phyloP scores from a whole-genome alignment of 371 early-diverging fungal genomes.

The Syncephalastrum contaminatum region DNA sequence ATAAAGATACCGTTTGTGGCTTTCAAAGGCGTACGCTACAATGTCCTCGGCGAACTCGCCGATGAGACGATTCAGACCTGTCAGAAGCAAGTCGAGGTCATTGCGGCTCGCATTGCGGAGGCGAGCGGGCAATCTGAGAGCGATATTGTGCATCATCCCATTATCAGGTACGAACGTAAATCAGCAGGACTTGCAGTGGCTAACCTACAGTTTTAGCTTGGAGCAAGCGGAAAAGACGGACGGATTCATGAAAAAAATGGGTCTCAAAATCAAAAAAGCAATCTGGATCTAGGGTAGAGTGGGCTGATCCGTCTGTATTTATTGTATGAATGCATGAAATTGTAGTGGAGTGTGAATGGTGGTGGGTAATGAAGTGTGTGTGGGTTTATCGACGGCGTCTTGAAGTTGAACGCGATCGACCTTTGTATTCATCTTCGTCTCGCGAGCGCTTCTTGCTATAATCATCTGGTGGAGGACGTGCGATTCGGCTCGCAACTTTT shows the following conservation, averaged over 20 bases:
- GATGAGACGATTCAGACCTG: constrained; percentile 34
- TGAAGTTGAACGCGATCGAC: too few species aligned
- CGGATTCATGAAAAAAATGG: constrained; percentile 44
- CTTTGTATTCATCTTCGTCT: too few species aligned
- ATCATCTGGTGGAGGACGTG: neutral
- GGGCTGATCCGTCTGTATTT: neutral
- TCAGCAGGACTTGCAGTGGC: neutral
- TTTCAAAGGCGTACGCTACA: constrained; percentile 46
- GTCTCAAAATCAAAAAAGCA: constrained; percentile 41
- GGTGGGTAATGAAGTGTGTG: too few species aligned
- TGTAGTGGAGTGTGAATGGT: too few species aligned
- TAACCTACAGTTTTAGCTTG: constrained; percentile 10
- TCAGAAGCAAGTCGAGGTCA: constrained; percentile 34
- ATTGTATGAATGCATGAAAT: too few species aligned
- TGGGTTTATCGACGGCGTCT: too few species aligned
- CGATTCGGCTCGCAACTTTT: constrained; percentile 38
- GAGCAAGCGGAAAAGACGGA: constrained; percentile 48
- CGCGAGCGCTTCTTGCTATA: too few species aligned
- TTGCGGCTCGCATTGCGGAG: constrained; percentile 26
- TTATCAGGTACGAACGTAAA: constrained; percentile 30
- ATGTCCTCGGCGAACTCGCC: constrained; percentile 38
- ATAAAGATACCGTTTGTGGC: constrained; percentile 17
- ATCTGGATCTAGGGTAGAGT: constrained; percentile 28
- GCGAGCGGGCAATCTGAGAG: constrained; percentile 24
- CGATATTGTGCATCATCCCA: constrained; percentile 27